Evolutionary conservation across 495 filamentous ascomycete species (phyloP).

Genomic region (Hypoxylon trugodes): DNA sequence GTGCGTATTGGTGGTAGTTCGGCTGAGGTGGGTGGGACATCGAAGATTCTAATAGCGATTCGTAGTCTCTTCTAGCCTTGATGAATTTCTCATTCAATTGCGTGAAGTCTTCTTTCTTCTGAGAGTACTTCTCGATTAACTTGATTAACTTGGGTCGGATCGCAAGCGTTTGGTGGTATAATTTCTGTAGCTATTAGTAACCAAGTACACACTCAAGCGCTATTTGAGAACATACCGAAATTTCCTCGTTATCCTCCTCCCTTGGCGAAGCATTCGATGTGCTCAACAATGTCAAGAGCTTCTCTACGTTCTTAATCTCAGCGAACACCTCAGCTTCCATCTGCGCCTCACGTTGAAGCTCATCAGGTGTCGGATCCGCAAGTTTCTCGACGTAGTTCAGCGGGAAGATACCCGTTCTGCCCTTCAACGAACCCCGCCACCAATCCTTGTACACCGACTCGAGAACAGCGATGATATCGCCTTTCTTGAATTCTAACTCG

Average conservation of each 20-base stretch:
- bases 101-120: constrained; percentile 99
- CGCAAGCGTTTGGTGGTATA: constrained; percentile 92
- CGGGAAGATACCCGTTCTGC: constrained; percentile 97
- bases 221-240: constrained; percentile 65
- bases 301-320: constrained; percentile 98
- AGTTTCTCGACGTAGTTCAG: constrained; percentile 99
- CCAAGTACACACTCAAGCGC: background rate
- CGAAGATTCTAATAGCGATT: constrained; percentile 91
- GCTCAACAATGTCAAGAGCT: constrained; percentile 90
- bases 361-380: constrained; percentile 90
- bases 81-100: constrained; percentile 99
- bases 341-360: constrained; percentile 92
- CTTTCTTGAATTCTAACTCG: constrained; percentile 95
- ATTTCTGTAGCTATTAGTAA: constrained; percentile 58
- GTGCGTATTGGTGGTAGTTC: constrained; percentile 69
- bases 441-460: constrained; percentile 99
- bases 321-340: constrained; percentile 99
- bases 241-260: constrained; percentile 90
- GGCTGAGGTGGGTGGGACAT: constrained; percentile 88
- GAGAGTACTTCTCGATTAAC: constrained; percentile 97
- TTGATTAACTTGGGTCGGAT: constrained; percentile 98
- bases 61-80: constrained; percentile 96
- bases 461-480: constrained; percentile 95
- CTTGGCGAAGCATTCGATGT: constrained; percentile 90
- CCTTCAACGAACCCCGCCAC: constrained; percentile 96